Percentiles rank a stretch among this genome's conserved stretches.
Conservation (phyloP, 2,329 filamentous ascomycete genomes). For the Dactylellina cionopaga region DNA sequence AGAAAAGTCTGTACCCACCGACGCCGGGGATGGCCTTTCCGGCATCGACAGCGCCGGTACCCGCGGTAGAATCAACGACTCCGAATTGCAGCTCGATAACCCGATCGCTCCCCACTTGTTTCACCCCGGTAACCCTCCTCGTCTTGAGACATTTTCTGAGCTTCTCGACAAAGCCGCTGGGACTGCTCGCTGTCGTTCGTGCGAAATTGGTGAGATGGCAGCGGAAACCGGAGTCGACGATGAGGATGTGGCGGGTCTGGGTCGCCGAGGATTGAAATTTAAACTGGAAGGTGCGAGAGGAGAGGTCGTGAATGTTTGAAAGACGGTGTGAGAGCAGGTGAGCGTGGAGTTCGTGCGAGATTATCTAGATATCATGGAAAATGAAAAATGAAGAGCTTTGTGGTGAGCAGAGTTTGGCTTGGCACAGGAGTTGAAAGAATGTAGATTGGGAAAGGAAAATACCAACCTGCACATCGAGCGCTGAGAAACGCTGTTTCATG, state of each 20-base stretch:
- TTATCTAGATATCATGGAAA: conserved; percentile 71
- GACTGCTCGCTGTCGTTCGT: conserved; percentile 82
- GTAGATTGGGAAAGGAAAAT: background rate
- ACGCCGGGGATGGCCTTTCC: conserved; percentile 63
- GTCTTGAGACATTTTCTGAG: conserved; percentile 90
- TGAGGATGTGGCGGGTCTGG: conserved; percentile 87
- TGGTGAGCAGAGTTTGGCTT: background rate
- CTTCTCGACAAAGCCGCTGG: conserved; percentile 84
- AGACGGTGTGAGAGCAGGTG: conserved; percentile 81
- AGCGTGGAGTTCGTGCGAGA: conserved; percentile 87
- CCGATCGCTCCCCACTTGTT: conserved; percentile 90
- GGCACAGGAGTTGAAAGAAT: conserved; percentile 1
- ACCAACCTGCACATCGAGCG: conserved; percentile 76
- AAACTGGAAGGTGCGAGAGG: conserved; percentile 92
- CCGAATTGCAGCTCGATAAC: conserved; percentile 93
- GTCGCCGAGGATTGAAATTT: conserved; percentile 78
- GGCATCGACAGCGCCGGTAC: background rate
- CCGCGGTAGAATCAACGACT: conserved; percentile 13
- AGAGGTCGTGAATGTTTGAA: conserved; percentile 94
- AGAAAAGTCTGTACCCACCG: conserved; percentile 83
- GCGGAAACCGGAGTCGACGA: conserved; percentile 95
- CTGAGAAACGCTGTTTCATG: conserved; percentile 84
- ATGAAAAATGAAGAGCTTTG: conserved; percentile 36
- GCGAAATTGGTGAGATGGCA: conserved; percentile 93
- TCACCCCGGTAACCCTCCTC: conserved; percentile 79